Base-by-base conservation (phyloP, 2,329 filamentous ascomycete species). In the Colletotrichum kahawae region DNA sequence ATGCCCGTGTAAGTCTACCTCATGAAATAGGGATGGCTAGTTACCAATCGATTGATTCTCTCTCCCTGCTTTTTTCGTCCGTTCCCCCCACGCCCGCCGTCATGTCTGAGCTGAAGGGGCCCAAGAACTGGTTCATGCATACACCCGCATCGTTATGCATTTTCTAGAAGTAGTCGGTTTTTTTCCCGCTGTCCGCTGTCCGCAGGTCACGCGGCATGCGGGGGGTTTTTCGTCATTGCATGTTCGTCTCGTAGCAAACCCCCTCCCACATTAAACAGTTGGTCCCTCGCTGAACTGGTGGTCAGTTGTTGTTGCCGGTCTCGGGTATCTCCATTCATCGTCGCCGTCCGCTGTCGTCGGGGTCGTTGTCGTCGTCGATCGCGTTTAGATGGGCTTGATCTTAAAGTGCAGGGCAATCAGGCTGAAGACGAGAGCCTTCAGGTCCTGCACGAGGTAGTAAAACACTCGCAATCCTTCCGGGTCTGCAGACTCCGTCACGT, bases 391-490 rank as follows among this genome's bases (percentile, higher is more conserved):
- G 4, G 93, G 93, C 87, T 95, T 95, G 84, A 95, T 95, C 93
- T 99, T 99, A 89, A 99, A 99, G 87, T 99, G 97, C 77, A 99
- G 90, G 4, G 95, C 95, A 80, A 98, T 99, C 78, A 99, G 86
- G 69, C 96, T 98, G 85, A 99, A 99, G 4, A 99, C 95, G 48
- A 99, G 89, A 0, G 97, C 97, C 87, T 98, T 99, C 31, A 99
- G 87, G 82, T 99, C 97, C 83, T 99, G 97, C 7, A 98, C 96
- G 9, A 99, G 92, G 82, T 99, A 99, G 88, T 99, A 99, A 85
- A 99, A 99, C 4, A 99, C 97, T 65, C 97, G 92, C 14, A 99
- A 91, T 34, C 97, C 97, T 85, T 99, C 97, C 2, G 97, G 97
- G 82, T 99, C 97, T 67, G 95, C 94, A 4, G 96, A 98, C 82